phyloP scores from a whole-genome alignment of 2,329 filamentous ascomycete species.

The Venturia effusa region DNA sequence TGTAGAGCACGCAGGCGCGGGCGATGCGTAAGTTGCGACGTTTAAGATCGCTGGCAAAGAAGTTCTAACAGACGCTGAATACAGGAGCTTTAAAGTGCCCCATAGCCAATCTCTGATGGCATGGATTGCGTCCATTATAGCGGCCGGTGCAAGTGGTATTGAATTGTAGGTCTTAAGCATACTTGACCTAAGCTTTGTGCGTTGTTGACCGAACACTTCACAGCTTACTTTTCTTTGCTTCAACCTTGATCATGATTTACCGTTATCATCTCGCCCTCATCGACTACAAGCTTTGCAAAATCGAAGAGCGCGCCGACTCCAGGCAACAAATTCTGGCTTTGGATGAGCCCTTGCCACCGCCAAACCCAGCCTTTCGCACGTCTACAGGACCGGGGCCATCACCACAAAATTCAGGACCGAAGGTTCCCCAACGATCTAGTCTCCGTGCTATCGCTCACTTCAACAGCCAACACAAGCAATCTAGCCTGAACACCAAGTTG shows the following conservation, averaged over 20 bases:
- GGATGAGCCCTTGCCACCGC: neutral
- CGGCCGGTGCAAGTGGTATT: neutral
- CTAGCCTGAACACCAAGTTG: neutral
- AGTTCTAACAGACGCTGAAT: neutral
- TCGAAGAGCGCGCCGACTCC: neutral
- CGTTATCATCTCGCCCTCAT: slow-evolving; percentile 5
- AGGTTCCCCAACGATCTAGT: neutral
- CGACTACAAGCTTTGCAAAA: neutral
- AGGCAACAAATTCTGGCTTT: neutral
- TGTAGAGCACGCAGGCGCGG: neutral
- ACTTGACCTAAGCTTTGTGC: too few relatives aligned
- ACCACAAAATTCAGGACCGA: neutral
- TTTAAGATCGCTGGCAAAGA: neutral
- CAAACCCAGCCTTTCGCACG: neutral
- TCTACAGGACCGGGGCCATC: neutral
- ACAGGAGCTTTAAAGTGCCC: neutral
- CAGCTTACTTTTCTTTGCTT: neutral
- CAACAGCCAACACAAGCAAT: neutral
- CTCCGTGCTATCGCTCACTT: neutral
- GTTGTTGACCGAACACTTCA: neutral
- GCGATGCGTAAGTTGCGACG: neutral
- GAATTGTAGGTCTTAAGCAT: neutral
- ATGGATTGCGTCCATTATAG: neutral
- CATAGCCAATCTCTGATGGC: neutral
- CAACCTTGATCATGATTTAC: neutral